phyloP scores from a whole-genome alignment of 2,329 filamentous ascomycete genomes.

The Furcasterigmium furcatum region DNA sequence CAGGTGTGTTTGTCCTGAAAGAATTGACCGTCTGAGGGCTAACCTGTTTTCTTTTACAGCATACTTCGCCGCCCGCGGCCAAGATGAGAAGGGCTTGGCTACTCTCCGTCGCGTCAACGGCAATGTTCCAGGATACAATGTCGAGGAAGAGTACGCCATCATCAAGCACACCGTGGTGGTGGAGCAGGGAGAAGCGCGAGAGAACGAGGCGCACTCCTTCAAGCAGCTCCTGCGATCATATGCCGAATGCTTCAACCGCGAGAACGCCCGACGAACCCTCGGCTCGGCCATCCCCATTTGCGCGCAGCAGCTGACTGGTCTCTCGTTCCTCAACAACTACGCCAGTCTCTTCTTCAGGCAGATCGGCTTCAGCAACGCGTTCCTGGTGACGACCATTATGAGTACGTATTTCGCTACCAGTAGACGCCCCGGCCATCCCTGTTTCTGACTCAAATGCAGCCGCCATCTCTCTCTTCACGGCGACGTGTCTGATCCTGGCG shows the following conservation, averaged over 20 bases:
- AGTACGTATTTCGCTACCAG: neutral
- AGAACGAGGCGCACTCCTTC: neutral
- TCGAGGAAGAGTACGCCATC: slow-evolving; percentile 22
- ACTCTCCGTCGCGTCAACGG: slow-evolving; percentile 14
- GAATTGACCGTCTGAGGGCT: neutral
- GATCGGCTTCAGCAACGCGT: slow-evolving; percentile 20
- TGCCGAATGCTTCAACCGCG: slow-evolving; percentile 17
- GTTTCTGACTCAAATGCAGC: no score
- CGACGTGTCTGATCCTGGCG: neutral
- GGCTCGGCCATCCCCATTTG: slow-evolving; percentile 20
- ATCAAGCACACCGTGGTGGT: slow-evolving; percentile 16
- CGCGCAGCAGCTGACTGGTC: slow-evolving; percentile 16
- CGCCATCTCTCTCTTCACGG: slow-evolving; percentile 11
- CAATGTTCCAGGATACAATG: slow-evolving; percentile 19
- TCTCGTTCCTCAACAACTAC: slow-evolving; percentile 15
- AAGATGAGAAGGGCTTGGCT: slow-evolving; percentile 15
- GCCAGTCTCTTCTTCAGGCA: slow-evolving; percentile 28
- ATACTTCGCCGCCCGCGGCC: slow-evolving; percentile 5
- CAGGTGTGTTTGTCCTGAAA: slow-evolving; percentile 14
- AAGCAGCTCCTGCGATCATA: slow-evolving; percentile 14
- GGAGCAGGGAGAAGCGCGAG: slow-evolving; percentile 11
- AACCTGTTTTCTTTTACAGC: neutral
- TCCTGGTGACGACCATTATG: slow-evolving; percentile 6
- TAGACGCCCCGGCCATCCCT: neutral
- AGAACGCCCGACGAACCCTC: slow-evolving; percentile 22